Conservation (phyloP, 2,329 filamentous ascomycete genomes). For the Cladobotryum mycophilum region DNA sequence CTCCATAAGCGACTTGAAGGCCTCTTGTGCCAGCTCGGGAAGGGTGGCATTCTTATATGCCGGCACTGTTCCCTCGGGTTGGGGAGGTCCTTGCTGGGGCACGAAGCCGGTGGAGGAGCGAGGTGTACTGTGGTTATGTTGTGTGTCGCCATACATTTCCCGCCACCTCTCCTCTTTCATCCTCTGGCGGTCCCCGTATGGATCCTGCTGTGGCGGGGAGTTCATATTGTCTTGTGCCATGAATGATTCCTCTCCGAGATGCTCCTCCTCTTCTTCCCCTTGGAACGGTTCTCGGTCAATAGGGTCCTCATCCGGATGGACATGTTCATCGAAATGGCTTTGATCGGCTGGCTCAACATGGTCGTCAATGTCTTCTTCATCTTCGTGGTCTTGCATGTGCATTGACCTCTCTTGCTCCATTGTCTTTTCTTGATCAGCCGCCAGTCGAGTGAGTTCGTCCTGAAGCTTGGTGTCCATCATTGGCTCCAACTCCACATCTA, state of each 20-base stretch:
- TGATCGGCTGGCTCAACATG: neutral
- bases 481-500: slow-evolving; percentile 86
- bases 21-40: slow-evolving; percentile 47
- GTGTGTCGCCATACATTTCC: slow-evolving; percentile 46
- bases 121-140: slow-evolving; percentile 12
- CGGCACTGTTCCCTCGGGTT: slow-evolving; percentile 22
- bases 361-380: slow-evolving; percentile 8
- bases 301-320: neutral
- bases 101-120: slow-evolving; percentile 11
- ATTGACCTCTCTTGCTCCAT: slow-evolving; percentile 14
- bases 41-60: slow-evolving; percentile 42
- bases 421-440: slow-evolving; percentile 38
- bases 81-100: slow-evolving; percentile 11
- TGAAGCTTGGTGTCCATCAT: slow-evolving; percentile 55
- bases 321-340: neutral
- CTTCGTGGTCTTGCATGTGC: slow-evolving; percentile 25
- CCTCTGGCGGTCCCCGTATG: slow-evolving; percentile 29
- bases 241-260: slow-evolving; percentile 7
- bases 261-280: neutral
- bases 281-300: no score
- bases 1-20: slow-evolving; percentile 46
- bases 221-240: neutral
- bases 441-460: slow-evolving; percentile 53
- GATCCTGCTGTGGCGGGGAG: slow-evolving; percentile 14
- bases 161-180: slow-evolving; percentile 46